Conservation (phyloP, 768 basidiomycete genomes). For the Clathrus columnatus region DNA sequence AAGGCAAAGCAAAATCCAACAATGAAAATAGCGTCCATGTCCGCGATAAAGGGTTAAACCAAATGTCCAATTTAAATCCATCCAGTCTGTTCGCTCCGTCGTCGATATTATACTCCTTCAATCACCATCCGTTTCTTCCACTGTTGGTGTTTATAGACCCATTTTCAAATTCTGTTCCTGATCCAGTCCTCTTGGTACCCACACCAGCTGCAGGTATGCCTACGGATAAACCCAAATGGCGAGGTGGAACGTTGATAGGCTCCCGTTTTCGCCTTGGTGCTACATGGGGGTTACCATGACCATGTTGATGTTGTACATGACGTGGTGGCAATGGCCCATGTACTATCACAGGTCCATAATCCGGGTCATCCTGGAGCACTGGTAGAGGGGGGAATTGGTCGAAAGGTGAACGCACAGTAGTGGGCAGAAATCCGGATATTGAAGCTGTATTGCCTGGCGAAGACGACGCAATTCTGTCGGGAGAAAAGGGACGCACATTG, state of each 20-base stretch:
- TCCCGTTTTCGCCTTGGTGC: background rate
- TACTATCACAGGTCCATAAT: conserved; percentile 5
- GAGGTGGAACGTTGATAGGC: conserved; percentile 2
- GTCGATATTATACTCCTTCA: too few relatives aligned
- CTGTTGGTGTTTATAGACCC: background rate
- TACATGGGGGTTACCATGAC: background rate
- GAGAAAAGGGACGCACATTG: background rate
- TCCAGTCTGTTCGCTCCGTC: background rate
- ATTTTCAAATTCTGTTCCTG: background rate
- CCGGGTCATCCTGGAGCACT: background rate
- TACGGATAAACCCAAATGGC: background rate
- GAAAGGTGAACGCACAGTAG: background rate
- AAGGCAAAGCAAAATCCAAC: background rate
- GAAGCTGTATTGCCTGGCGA: background rate
- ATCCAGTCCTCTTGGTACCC: background rate
- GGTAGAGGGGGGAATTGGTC: background rate
- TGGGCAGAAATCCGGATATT: background rate
- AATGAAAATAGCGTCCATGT: background rate
- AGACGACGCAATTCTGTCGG: background rate
- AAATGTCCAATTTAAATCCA: background rate
- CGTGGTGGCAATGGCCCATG: conserved; percentile 3
- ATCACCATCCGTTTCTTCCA: background rate
- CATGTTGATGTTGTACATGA: background rate
- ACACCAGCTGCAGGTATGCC: background rate
- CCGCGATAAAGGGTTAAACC: background rate